phyloP scores from a whole-genome alignment of 139 green algal species.

The Pleodorina starrii region DNA sequence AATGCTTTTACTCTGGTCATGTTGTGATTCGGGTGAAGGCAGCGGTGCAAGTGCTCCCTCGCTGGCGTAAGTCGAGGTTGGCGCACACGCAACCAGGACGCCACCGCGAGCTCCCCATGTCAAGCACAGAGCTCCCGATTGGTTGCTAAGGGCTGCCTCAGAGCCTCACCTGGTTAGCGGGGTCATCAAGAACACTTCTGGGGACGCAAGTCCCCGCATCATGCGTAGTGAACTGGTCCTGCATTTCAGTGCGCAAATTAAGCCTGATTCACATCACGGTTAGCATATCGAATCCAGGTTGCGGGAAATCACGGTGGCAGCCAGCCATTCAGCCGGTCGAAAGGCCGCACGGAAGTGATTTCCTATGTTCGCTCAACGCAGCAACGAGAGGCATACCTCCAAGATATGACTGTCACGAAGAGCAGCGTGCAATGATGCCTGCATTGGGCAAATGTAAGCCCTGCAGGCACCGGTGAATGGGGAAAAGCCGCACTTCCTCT shows the following conservation, averaged over 20 bases:
- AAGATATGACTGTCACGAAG: slow-evolving; percentile 6
- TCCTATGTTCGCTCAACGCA: too few species aligned
- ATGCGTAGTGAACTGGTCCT: slow-evolving; percentile 3
- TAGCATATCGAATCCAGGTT: too few species aligned
- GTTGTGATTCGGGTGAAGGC: too few species aligned
- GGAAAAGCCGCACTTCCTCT: too few species aligned
- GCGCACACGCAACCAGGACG: neutral
- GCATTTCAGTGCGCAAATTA: neutral
- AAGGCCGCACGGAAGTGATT: neutral
- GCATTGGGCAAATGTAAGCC: slow-evolving; percentile 12
- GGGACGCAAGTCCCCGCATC: neutral
- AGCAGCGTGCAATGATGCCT: slow-evolving; percentile 29
- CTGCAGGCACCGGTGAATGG: too few species aligned
- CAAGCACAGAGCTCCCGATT: too few species aligned
- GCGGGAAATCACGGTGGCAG: too few species aligned
- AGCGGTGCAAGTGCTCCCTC: too few species aligned
- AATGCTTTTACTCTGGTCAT: too few species aligned
- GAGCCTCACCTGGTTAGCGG: slow-evolving; percentile 9
- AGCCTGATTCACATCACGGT: too few species aligned
- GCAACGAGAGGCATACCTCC: neutral
- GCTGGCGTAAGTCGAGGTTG: neutral
- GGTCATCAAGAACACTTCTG: slow-evolving; percentile 20
- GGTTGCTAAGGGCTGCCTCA: too few species aligned
- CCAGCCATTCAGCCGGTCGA: too few species aligned
- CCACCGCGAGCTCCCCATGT: neutral